Evolutionary conservation across 2,329 filamentous ascomycete species (phyloP), one percentile per base, ranked within the genome.

Genomic region (Talaromyces atroroseus): DNA sequence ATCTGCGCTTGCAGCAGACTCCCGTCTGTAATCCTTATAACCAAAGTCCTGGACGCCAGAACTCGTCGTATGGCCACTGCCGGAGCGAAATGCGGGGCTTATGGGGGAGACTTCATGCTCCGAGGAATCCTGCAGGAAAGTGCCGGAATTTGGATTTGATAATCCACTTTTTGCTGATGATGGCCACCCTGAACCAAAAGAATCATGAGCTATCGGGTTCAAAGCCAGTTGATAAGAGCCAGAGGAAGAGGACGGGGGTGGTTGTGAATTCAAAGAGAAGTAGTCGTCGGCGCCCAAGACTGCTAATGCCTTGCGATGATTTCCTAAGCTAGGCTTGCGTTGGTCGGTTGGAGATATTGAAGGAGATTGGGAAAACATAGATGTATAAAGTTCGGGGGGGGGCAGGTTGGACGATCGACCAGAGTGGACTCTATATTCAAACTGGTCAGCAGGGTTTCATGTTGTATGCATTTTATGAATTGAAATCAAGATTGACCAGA

Each of bases 1-100:
- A 72, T 92, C 94, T 57, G 89, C 84, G 72, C 92, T 96, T 40
- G 91, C 91, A 51, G 90, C 82, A 3, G 94, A 97, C 2, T 92
- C 92, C 50, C 92, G 83, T 60, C 94, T 80, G 64, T 89, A 87
- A 66, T 95, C 89, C 59, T 78, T 76, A 65, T 81, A 86, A 46
- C 81, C 74, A 44, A 76, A 72, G 52, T 87, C 85, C 8, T 82
- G 79, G 3, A 83, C 82, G 52, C 89, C 87, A 63, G 80, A 83
- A 59, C 71, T 75, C 52, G 74, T 75, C 16, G 77, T 76, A 32
- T 76, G 78, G 51, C 79, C 78, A 59, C 77, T 80, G 38, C 79
- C 77, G 2, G 83, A 80, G 40, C 86, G 82, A 65, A 87, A 85
- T 54, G 83, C 81, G 1, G 89, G 86, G 32, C 89, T 91, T 53